phyloP scores from a whole-genome alignment of 2,329 filamentous ascomycete species.

The Fusarium incarnatum region DNA sequence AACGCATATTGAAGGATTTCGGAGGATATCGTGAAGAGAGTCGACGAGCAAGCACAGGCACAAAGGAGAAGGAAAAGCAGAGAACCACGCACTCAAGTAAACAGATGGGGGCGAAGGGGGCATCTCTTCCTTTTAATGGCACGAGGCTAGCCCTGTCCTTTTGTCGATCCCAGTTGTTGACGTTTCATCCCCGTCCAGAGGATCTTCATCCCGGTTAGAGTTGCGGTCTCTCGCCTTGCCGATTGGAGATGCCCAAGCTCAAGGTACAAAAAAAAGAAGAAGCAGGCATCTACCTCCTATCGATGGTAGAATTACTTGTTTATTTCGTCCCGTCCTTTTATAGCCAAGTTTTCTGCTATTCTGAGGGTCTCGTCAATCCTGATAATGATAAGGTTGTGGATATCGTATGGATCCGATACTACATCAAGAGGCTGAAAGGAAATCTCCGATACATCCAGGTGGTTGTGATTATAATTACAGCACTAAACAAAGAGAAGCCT shows the following conservation, averaged over 20 bases:
- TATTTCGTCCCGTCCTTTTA: neutral
- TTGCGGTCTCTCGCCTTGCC: neutral
- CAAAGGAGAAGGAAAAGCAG: neutral
- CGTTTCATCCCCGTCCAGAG: neutral
- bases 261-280: neutral
- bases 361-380: neutral
- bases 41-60: neutral
- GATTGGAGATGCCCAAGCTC: neutral
- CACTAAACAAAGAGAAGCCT: rapidly evolving
- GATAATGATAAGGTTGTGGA: neutral
- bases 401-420: neutral
- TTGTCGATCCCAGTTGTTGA: neutral
- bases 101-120: neutral
- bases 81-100: neutral
- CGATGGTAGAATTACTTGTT: too few relatives aligned
- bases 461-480: too few relatives aligned
- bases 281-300: neutral
- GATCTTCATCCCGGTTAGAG: neutral
- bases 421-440: neutral
- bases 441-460: neutral
- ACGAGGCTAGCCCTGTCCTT: neutral
- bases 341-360: neutral
- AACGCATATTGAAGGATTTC: conserved; percentile 49
- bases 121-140: neutral
- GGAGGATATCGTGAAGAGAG: neutral